Evolutionary conservation across 2,329 filamentous ascomycete species (phyloP).

Genomic region (Cercospora canescens): DNA sequence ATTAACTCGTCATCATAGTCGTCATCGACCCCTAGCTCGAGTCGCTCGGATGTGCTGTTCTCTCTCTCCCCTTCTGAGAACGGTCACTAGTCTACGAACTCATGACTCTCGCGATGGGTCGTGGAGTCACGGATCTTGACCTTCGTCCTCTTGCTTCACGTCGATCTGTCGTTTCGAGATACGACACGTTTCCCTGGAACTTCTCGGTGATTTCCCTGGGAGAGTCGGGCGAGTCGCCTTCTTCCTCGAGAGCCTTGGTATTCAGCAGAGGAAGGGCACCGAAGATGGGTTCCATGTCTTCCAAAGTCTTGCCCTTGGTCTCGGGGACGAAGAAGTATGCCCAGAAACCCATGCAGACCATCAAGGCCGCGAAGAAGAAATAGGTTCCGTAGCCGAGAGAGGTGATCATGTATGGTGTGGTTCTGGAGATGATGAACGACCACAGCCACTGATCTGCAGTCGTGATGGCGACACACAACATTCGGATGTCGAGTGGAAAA

Average conservation of each 20-base stretch:
- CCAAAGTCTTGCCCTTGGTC: conserved; percentile 58
- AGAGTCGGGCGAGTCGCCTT: neutral
- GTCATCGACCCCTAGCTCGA: neutral
- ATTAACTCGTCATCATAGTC: neutral
- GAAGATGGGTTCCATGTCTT: conserved; percentile 24
- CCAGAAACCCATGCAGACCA: conserved; percentile 56
- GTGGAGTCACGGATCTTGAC: conserved; percentile 10
- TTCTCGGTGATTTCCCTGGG: conserved; percentile 11
- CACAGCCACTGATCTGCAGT: conserved; percentile 43
- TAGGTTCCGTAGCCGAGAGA: conserved; percentile 41
- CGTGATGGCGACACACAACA: conserved; percentile 42
- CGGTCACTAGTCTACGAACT: conserved; percentile 7
- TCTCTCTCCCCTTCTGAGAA: neutral
- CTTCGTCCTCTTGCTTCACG: neutral
- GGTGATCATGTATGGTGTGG: conserved; percentile 38
- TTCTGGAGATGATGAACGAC: conserved; percentile 42
- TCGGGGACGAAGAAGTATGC: conserved; percentile 68
- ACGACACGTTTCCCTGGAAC: conserved; percentile 14
- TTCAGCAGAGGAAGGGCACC: conserved; percentile 15
- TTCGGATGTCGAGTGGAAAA: conserved; percentile 45
- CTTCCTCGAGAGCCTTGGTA: conserved; percentile 14
- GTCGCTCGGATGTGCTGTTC: neutral
- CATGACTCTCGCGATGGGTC: conserved; percentile 15
- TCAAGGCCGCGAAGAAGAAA: conserved; percentile 39
- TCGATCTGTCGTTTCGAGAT: conserved; percentile 14